Percentiles rank a stretch among this genome's conserved stretches.
These are phyloP conservation scores for Stropharia rugosoannulata DNA, from an alignment of 768 basidiomycete species.

Conservation along the genomic window DNA sequence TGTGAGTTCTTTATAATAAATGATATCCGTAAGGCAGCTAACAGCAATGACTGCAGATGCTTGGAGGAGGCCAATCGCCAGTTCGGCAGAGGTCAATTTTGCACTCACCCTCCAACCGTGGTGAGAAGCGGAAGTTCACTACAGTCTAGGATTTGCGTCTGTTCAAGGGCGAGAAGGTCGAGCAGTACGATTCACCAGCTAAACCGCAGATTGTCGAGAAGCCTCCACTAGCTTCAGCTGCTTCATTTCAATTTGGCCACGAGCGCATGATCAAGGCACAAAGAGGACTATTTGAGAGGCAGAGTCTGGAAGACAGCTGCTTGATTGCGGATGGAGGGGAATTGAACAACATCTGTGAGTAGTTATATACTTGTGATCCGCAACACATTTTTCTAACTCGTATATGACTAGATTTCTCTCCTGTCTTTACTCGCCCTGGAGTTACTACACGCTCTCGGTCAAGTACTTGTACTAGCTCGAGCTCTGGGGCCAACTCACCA, in stretches of 20 bases:
- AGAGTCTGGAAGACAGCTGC: slow-evolving; percentile 66
- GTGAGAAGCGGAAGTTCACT: slow-evolving; percentile 61
- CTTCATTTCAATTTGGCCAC: slow-evolving; percentile 62
- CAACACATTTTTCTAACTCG: slow-evolving; percentile 9
- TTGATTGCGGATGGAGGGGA: slow-evolving; percentile 71
- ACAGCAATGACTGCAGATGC: slow-evolving; percentile 48
- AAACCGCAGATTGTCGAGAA: slow-evolving; percentile 56
- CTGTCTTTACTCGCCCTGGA: slow-evolving; percentile 63
- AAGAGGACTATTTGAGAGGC: slow-evolving; percentile 59
- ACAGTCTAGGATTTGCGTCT: slow-evolving; percentile 33
- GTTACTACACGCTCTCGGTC: slow-evolving; percentile 57
- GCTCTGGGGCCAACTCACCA: slow-evolving; percentile 39
- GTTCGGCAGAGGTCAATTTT: slow-evolving; percentile 72
- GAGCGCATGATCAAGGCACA: slow-evolving; percentile 71
- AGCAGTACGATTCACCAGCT: slow-evolving; percentile 38
- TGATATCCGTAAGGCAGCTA: not conserved
- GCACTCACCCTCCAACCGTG: slow-evolving; percentile 67
- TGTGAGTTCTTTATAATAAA: slow-evolving; percentile 37
- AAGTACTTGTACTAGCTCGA: slow-evolving; percentile 62
- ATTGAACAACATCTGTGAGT: slow-evolving; percentile 49
- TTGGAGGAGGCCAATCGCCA: slow-evolving; percentile 62
- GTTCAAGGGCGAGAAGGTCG: slow-evolving; percentile 20
- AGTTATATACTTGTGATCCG: not conserved
- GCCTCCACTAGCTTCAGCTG: slow-evolving; percentile 65
- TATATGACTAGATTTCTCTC: slow-evolving; percentile 33